Evolutionary conservation across 2,329 filamentous ascomycete genomes (phyloP).

Genomic region (Chaetoscypha palmicola): DNA sequence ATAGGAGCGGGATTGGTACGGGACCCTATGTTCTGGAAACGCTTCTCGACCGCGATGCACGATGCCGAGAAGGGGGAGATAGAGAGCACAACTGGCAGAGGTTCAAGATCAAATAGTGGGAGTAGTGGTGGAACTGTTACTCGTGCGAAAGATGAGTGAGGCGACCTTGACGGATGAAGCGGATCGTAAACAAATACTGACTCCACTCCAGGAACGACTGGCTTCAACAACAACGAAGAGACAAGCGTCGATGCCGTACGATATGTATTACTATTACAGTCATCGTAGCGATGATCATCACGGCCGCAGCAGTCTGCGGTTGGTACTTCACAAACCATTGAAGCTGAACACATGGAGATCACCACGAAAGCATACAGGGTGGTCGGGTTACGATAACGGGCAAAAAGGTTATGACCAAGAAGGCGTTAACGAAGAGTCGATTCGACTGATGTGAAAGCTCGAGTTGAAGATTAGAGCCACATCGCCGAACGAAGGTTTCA

Average conservation of each 20-base stretch:
- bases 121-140: conserved; percentile 12
- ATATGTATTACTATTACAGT: conserved; percentile 21
- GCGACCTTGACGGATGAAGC: not conserved
- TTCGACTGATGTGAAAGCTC: not conserved
- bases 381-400: not conserved
- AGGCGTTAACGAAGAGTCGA: too few relatives aligned
- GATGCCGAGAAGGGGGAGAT: conserved; percentile 21
- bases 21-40: conserved; percentile 31
- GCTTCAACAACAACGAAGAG: conserved; percentile 27
- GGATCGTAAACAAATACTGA: conserved; percentile 1
- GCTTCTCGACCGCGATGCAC: conserved; percentile 30
- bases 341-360: not conserved
- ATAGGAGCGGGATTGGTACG: conserved; percentile 25
- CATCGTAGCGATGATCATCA: conserved; percentile 20
- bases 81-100: conserved; percentile 11
- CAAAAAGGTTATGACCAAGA: too few relatives aligned
- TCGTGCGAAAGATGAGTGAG: conserved; percentile 13
- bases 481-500: too few relatives aligned
- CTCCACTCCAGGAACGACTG: conserved; percentile 25
- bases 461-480: not conserved
- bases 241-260: conserved; percentile 24
- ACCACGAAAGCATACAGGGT: not conserved
- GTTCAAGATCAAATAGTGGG: conserved; percentile 9
- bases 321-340: not conserved
- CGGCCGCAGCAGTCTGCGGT: conserved; percentile 4